Conservation (phyloP, 768 basidiomycete species). For the Gloeostereum incarnatum region DNA sequence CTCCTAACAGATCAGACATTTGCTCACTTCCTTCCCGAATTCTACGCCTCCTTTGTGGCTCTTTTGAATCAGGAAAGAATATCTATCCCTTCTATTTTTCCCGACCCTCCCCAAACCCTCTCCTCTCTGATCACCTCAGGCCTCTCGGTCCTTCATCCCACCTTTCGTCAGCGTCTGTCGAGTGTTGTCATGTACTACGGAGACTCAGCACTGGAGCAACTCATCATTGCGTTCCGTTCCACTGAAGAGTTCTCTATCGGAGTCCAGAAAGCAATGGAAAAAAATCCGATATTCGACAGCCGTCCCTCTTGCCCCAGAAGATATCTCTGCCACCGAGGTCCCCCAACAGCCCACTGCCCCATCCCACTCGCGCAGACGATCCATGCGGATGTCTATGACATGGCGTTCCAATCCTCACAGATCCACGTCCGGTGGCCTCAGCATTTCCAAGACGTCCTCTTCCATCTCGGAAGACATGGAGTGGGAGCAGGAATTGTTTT, state of each 20-base stretch:
- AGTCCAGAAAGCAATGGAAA: slow-evolving; percentile 72
- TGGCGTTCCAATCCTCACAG: slow-evolving; percentile 35
- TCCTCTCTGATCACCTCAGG: slow-evolving; percentile 79
- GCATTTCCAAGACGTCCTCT: slow-evolving; percentile 13
- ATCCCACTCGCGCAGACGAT: slow-evolving; percentile 38
- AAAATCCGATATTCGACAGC: slow-evolving; percentile 36
- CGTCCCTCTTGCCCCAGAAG: slow-evolving; percentile 12
- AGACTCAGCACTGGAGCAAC: slow-evolving; percentile 50
- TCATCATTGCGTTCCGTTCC: slow-evolving; percentile 61
- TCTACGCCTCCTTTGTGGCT: slow-evolving; percentile 60
- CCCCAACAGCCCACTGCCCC: slow-evolving; percentile 11
- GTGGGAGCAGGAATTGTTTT: slow-evolving; percentile 90
- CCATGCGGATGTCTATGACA: slow-evolving; percentile 59
- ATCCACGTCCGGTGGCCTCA: slow-evolving; percentile 14
- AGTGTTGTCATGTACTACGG: slow-evolving; percentile 60
- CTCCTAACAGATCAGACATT: slow-evolving; percentile 40
- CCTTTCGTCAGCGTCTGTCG: slow-evolving; percentile 71
- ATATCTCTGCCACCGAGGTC: slow-evolving; percentile 10
- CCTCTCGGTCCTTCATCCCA: slow-evolving; percentile 71
- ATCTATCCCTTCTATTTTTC: slow-evolving; percentile 79
- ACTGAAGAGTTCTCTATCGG: slow-evolving; percentile 79
- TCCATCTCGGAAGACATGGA: slow-evolving; percentile 32
- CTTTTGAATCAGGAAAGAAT: slow-evolving; percentile 64
- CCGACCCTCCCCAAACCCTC: slow-evolving; percentile 69
- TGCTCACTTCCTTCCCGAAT: slow-evolving; percentile 60